phyloP scores from a whole-genome alignment of 176 grass and related monocot species.

The Phyllostachys edulis region DNA sequence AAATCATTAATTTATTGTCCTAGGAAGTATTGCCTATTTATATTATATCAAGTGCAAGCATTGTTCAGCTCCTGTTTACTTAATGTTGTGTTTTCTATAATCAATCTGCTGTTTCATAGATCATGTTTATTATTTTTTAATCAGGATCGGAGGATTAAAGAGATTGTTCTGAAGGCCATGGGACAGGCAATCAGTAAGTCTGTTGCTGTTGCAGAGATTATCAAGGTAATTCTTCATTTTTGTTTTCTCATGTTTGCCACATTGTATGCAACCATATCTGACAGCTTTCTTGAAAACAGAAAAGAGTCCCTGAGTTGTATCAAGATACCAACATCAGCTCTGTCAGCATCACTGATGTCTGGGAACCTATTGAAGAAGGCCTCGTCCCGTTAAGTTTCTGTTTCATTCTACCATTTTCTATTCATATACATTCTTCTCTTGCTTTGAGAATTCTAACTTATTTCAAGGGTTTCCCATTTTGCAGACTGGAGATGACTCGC shows the following conservation, averaged over 20 bases:
- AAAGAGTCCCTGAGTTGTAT: slow-evolving; percentile 69
- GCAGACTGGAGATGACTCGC: slow-evolving; percentile 78
- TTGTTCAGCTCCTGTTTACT: background rate
- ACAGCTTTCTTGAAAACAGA: slow-evolving; percentile 55
- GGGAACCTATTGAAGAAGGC: slow-evolving; percentile 99
- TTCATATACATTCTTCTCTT: background rate
- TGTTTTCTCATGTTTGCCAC: background rate
- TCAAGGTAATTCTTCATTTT: slow-evolving; percentile 58
- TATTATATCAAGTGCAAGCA: background rate
- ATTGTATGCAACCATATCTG: slow-evolving; percentile 14
- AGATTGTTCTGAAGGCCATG: slow-evolving; percentile 97
- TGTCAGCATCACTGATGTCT: slow-evolving; percentile 90
- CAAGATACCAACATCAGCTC: slow-evolving; percentile 86
- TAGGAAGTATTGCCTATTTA: background rate
- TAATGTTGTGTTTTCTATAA: background rate
- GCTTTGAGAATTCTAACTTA: slow-evolving; percentile 17
- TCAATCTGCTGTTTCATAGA: background rate
- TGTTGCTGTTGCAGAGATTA: slow-evolving; percentile 89
- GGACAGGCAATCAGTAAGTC: slow-evolving; percentile 95
- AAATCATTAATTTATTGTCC: background rate
- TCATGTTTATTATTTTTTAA: slow-evolving; percentile 11
- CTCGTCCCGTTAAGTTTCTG: slow-evolving; percentile 72
- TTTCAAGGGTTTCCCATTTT: background rate
- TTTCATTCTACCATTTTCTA: slow-evolving; percentile 14
- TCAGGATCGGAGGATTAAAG: slow-evolving; percentile 74